Evolutionary conservation across 2,329 filamentous ascomycete species (phyloP).

Genomic region (Fusarium continuum): DNA sequence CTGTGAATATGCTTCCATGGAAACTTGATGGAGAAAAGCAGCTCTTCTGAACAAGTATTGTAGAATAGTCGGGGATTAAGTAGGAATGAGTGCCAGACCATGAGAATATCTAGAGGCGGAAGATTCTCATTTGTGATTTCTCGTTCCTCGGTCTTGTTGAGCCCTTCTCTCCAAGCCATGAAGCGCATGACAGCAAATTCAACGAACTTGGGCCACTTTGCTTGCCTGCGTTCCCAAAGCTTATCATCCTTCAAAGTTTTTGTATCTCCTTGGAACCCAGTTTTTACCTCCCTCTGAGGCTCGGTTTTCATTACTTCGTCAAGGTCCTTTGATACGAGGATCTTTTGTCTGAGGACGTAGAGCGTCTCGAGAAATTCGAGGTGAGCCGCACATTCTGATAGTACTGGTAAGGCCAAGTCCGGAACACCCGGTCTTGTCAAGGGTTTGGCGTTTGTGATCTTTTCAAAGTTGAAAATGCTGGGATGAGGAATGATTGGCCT

Average conservation of each 20-base stretch:
- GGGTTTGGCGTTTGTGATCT: rapidly evolving
- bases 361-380: constrained; percentile 69
- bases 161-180: constrained; percentile 32
- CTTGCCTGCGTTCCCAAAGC: constrained; percentile 29
- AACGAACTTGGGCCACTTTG: constrained; percentile 42
- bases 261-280: constrained; percentile 20
- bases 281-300: constrained; percentile 25
- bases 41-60: constrained; percentile 11
- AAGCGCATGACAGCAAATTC: constrained; percentile 44
- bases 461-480: background rate
- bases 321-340: constrained; percentile 33
- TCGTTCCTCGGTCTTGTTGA: background rate
- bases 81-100: constrained; percentile 51
- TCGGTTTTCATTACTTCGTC: constrained; percentile 31
- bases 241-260: constrained; percentile 36
- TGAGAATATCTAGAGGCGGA: constrained; percentile 47
- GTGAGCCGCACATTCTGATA: constrained; percentile 51
- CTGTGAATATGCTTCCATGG: constrained; percentile 34
- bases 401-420: background rate
- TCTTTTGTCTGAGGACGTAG: constrained; percentile 56
- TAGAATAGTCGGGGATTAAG: constrained; percentile 45
- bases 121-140: constrained; percentile 9
- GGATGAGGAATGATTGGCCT: constrained; percentile 2
- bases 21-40: constrained; percentile 27
- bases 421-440: rapidly evolving